phyloP scores from a whole-genome alignment of 2,329 filamentous ascomycete species.

The Apiospora aurea region DNA sequence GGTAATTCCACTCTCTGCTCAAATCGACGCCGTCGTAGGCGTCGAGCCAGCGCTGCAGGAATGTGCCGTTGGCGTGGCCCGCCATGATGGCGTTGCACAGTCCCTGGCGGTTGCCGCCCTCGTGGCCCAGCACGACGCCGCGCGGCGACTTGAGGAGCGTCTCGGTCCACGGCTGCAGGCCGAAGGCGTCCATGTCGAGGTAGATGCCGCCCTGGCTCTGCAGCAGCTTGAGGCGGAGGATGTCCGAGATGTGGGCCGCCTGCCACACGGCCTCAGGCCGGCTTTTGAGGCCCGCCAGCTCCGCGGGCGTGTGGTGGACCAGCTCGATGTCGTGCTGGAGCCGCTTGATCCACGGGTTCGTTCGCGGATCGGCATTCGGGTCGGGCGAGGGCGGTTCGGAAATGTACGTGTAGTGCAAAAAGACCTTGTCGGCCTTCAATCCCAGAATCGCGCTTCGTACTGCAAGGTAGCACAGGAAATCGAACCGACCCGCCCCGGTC shows the following conservation, averaged over 20 bases:
- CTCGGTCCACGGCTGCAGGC: constrained; percentile 42
- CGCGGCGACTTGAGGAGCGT: constrained; percentile 38
- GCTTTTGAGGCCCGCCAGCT: constrained; percentile 38
- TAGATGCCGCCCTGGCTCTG: constrained; percentile 46
- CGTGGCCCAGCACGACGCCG: constrained; percentile 44
- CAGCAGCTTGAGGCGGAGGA: constrained; percentile 45
- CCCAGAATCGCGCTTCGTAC: constrained; percentile 46
- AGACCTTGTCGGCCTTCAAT: constrained; percentile 45
- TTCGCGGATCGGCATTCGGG: constrained; percentile 40
- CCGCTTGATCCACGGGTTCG: constrained; percentile 46
- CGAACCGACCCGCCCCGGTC: constrained; percentile 42
- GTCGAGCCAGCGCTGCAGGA: constrained; percentile 45
- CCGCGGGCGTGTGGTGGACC: constrained; percentile 43
- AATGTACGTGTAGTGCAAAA: constrained; percentile 48
- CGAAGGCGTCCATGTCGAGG: constrained; percentile 46
- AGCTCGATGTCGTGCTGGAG: constrained; percentile 45
- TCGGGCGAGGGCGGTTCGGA: constrained; percentile 43
- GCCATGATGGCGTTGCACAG: constrained; percentile 49
- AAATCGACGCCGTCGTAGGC: constrained; percentile 44
- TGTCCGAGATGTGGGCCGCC: constrained; percentile 44
- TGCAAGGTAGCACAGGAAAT: constrained; percentile 48
- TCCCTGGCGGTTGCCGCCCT: constrained; percentile 47
- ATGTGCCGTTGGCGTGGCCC: constrained; percentile 44
- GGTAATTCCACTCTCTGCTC: constrained; percentile 47
- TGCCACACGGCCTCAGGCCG: constrained; percentile 41